These are phyloP conservation scores for Fusarium virguliforme DNA, from an alignment of 2,329 filamentous ascomycete species.

Conservation along the genomic window DNA sequence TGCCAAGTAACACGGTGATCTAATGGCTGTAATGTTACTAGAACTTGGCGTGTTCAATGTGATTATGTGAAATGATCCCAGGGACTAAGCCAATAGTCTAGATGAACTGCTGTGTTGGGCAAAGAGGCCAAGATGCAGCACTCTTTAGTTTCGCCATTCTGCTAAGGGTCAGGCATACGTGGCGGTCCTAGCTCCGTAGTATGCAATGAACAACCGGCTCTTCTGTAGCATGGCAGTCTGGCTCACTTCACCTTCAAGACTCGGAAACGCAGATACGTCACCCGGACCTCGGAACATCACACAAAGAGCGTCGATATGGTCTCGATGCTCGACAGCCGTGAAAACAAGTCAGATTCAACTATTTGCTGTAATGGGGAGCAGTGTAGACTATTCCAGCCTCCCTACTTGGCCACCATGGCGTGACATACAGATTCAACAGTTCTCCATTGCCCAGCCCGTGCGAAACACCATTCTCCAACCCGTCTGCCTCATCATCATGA, in stretches of 20 bases:
- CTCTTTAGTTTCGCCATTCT: neutral
- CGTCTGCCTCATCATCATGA: neutral
- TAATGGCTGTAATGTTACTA: neutral
- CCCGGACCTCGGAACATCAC: no score
- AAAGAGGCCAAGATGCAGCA: neutral
- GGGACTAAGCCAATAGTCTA: neutral
- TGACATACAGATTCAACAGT: neutral
- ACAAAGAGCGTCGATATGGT: no score
- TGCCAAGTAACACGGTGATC: no score
- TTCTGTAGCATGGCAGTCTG: no score
- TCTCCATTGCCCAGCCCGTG: neutral
- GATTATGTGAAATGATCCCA: neutral
- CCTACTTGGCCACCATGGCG: neutral
- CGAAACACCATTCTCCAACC: neutral
- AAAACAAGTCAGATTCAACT: no score
- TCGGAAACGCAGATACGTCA: no score
- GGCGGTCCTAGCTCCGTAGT: no score
- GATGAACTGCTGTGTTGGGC: neutral
- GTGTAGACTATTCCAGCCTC: neutral
- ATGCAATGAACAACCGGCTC: no score
- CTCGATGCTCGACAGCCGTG: no score
- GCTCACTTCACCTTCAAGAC: no score
- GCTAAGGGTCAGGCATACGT: no score
- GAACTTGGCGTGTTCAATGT: neutral
- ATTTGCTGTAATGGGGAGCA: no score